Base-by-base conservation (phyloP, 129 eudicot species). In the Flaveria brownii region DNA sequence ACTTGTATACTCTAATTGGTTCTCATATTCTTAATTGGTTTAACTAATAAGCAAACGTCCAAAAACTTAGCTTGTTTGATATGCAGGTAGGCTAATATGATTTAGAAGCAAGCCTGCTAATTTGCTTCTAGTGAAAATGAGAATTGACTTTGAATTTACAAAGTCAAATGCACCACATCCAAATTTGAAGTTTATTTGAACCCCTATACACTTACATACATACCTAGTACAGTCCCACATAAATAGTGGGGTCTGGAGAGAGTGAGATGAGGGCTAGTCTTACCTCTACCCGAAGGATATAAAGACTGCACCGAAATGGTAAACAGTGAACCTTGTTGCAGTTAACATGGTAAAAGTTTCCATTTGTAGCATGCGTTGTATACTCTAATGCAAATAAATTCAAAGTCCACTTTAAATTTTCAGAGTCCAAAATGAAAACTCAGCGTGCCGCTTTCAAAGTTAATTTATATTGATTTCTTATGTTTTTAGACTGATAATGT, bases 1-100 rank as follows among this genome's bases (percentile, higher is more conserved):
- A 63, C 68, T 13, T 63, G 14, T 63, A 63, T 63, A 43, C 45
- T 26, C 45, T 30, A 28, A 28, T 28, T 30, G 69, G 69, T 63
- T 63, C 45, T 15, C 45, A 30, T 63, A 16, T 13, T 14, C 69
- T 12, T 63, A 28, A 16, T 61, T 28, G 43, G 46, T 63, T 63
- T 61, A 61, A 61, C 1, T 17, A 26, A 41, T 61, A 26, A 23
- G 12, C 42, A 30, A 43, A 63, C 22, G 30, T 63, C 46, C 45
- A 1, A 63, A 62, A 13, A 63, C 12, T 33, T 39, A 18, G 49
- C 22, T 60, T 25, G 67, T 60, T 26, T n/a, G 62, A 56, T 56
- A 28, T 56, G 61, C 26, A 16, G 62, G 11, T 11, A 62, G 10
- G 20, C 28, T 26, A 62, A 28, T 2, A 62, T 4, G 28, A 23